Base-by-base conservation (phyloP, 768 basidiomycete species). In the Mycena leptocephala region DNA sequence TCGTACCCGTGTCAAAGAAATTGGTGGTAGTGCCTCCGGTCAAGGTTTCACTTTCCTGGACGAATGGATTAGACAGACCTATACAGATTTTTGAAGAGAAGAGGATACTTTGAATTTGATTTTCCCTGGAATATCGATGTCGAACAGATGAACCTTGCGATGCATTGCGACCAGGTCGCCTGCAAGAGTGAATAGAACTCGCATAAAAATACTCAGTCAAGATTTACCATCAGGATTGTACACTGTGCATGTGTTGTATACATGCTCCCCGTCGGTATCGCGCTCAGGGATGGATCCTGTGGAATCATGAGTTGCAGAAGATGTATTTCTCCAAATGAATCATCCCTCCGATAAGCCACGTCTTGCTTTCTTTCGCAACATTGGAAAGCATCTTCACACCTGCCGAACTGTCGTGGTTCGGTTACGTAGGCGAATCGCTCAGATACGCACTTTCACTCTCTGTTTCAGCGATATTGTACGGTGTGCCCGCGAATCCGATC, bases 101-200 rank as follows among this genome's bases (percentile, higher is more conserved):
- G 7, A n/a, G 14, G 46, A 33, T 70, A 93, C 96, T 88, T 95
- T 96, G 90, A 97, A 97, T 24, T 84, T 95, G 82, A 98, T 97
- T 82, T 95, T 94, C 20, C 96, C 96, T 0, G 95, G 95, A 65
- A 99, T 98, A 81, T 99, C 97, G 76, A 99, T 99, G 83, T 99
- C 98, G 84, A 99, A 99, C 6, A 99, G 88, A 82, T 99, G 98
- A 2, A 99, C 91, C 84, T 99, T 99, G 67, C 98, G 93, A 85
- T 99, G 97, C 46, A 90, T 92, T 0, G 95, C 94, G 18, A 99
- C 91, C 30, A 99, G 89, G 68, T 96, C 92, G 30, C 97, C 97
- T 96, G 74, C 5, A n/a, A 64, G 48, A 70, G 76, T 72, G 65
- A 76, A 71, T 66, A 72, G 46, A 22, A 48, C 62, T 28, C 32